Evolutionary conservation across 768 basidiomycete species (phyloP).

Genomic region (Amanita molliuscula): DNA sequence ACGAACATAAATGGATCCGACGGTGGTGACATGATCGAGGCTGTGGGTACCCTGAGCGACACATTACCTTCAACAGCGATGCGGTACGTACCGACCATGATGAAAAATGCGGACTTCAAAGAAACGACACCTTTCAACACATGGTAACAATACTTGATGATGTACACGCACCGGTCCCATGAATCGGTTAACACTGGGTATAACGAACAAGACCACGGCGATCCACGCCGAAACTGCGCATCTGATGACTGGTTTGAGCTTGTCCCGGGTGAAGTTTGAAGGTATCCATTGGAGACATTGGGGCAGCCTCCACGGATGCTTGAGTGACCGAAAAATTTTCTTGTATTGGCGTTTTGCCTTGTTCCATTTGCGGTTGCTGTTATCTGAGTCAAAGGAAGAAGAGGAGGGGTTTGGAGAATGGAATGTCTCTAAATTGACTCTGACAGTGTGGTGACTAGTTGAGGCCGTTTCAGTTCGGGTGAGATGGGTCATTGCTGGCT

Average conservation of each 20-base stretch:
- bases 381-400: too few species aligned
- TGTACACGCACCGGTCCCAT: slow-evolving; percentile 44
- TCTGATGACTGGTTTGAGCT: slow-evolving; percentile 53
- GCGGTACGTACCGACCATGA: slow-evolving; percentile 40
- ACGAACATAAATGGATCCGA: slow-evolving; percentile 56
- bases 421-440: too few species aligned
- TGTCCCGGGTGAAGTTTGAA: slow-evolving; percentile 44
- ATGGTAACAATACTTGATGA: too few species aligned
- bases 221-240: slow-evolving; percentile 56
- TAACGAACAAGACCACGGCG: slow-evolving; percentile 45
- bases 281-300: slow-evolving; percentile 42
- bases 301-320: background rate
- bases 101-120: slow-evolving; percentile 40
- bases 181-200: slow-evolving; percentile 33
- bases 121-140: too few species aligned
- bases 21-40: slow-evolving; percentile 57
- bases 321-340: background rate
- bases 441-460: too few species aligned
- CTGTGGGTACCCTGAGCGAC: slow-evolving; percentile 21
- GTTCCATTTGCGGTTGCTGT: too few species aligned
- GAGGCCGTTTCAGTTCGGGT: too few species aligned
- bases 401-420: too few species aligned
- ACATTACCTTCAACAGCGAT: background rate
- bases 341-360: too few species aligned
- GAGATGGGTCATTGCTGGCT: too few species aligned